phyloP scores from a whole-genome alignment of 768 basidiomycete species.

The Piloderma croceum region DNA sequence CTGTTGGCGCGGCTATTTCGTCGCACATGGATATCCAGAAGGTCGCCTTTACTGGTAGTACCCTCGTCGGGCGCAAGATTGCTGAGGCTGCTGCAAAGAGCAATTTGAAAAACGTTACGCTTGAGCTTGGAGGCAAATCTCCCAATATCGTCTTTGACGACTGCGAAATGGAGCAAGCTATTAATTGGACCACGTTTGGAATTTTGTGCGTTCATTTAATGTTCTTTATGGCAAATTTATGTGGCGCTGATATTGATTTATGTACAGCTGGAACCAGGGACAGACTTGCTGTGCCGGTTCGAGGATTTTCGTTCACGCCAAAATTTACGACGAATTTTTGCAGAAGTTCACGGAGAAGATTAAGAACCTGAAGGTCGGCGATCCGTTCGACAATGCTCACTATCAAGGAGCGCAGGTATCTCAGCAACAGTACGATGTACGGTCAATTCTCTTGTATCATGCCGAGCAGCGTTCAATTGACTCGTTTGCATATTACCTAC shows the following conservation, averaged over 20 bases:
- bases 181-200: constrained; percentile 53
- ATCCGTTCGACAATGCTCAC: constrained; percentile 37
- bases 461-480: too few species aligned
- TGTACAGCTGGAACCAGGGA: constrained; percentile 31
- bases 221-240: constrained; percentile 11
- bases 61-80: constrained; percentile 56
- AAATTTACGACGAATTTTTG: constrained; percentile 54
- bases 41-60: constrained; percentile 71
- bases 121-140: constrained; percentile 72
- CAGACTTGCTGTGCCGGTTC: constrained; percentile 51
- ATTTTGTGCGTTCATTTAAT: constrained; percentile 42
- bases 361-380: constrained; percentile 32
- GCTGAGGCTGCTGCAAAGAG: constrained; percentile 52
- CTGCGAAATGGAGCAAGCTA: constrained; percentile 52
- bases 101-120: constrained; percentile 65
- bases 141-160: constrained; percentile 52
- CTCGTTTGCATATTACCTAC: too few species aligned
- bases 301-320: constrained; percentile 51
- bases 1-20: constrained; percentile 53
- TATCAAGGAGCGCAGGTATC: constrained; percentile 47
- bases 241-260: constrained; percentile 13
- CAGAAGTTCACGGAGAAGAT: constrained; percentile 33
- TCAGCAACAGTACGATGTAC: constrained; percentile 42
- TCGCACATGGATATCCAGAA: constrained; percentile 56
- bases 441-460: background rate